Evolutionary conservation across 2,329 filamentous ascomycete genomes (phyloP), one percentile per base, ranked within the genome.

Genomic region (Pseudocercospora crystallina): DNA sequence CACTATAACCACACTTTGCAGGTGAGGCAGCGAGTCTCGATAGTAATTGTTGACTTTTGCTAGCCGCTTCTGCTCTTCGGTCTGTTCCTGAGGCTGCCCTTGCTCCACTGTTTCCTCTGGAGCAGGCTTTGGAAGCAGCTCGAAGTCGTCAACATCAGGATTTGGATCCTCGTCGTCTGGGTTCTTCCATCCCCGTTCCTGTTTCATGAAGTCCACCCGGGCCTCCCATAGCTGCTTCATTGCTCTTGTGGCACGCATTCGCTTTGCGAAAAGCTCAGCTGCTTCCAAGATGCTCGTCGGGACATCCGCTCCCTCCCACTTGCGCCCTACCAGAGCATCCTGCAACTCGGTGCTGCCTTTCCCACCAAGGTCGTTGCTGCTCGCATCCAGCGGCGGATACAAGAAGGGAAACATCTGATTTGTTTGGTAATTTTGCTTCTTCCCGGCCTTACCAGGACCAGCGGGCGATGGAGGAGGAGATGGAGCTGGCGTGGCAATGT

Each of bases 381-480:
- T 86, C 55, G 85, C 86, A 70, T 96, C 92, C 13, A 96, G 76
- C 1, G 94, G 94, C 2, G 94, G 94, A 61, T 99, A 99, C 74
- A 99, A 84, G 66, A 99, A 97, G 0, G 94, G 94, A 59, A 99
- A 97, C 66, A 96, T 94, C 63, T 99, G 94, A 65, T 99, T 99
- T 0, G 94, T 99, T 69, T 99, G 94, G 64, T 99, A 99, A 61
- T 97, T 99, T 65, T 99, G 94, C 68, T 99, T 99, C 77, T 99
- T 99, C 1, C 87, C 91, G 45, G 88, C 89, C 69, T 97, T 99
- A 20, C 90, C 82, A 2, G 82, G 80, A 1, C 82, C 91, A 31
- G 86, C 86, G 8, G 94, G 94, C 1, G 92, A 96, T 1, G 94
- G 94, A 0, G 94, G 94, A 17, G 94, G 94, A 0, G 94, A 99